phyloP scores from a whole-genome alignment of 495 filamentous ascomycete genomes.

The Aspergillus panamensis region DNA sequence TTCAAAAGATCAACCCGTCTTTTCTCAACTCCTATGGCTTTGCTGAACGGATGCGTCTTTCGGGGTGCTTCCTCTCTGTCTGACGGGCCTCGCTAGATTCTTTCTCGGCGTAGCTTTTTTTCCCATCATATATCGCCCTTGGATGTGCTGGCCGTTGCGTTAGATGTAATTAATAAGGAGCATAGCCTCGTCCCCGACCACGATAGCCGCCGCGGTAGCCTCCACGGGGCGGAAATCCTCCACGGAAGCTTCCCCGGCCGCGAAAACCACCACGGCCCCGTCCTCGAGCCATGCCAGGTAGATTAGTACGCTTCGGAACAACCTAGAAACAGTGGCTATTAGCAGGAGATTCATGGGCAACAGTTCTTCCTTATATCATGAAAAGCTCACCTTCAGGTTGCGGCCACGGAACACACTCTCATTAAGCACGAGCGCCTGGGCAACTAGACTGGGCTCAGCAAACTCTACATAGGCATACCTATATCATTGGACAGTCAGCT shows the following conservation, averaged over 20 bases:
- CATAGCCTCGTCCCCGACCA: conserved; percentile 71
- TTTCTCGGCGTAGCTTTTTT: conserved; percentile 1
- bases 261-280: conserved; percentile 67
- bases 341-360: neutral
- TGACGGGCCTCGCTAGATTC: neutral
- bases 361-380: neutral
- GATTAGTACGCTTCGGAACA: conserved; percentile 93
- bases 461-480: conserved; percentile 99
- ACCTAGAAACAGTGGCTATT: conserved; percentile 51
- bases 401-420: conserved; percentile 95
- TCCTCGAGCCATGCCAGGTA: conserved; percentile 88
- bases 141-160: neutral
- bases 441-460: conserved; percentile 87
- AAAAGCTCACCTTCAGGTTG: conserved; percentile 74
- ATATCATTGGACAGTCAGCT: conserved; percentile 45
- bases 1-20: conserved; percentile 6
- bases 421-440: conserved; percentile 90
- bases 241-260: conserved; percentile 59
- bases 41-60: conserved; percentile 4
- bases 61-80: conserved; percentile 2
- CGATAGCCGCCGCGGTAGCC: conserved; percentile 80
- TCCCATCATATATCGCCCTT: neutral
- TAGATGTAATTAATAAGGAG: conserved; percentile 62
- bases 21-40: conserved; percentile 6
- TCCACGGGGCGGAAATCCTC: conserved; percentile 63